Percentiles rank a stretch among this genome's conserved stretches.
Evolutionary conservation across 192 early-diverging fungal genomes (phyloP).

Genomic region (Obelidium mucronatum): DNA sequence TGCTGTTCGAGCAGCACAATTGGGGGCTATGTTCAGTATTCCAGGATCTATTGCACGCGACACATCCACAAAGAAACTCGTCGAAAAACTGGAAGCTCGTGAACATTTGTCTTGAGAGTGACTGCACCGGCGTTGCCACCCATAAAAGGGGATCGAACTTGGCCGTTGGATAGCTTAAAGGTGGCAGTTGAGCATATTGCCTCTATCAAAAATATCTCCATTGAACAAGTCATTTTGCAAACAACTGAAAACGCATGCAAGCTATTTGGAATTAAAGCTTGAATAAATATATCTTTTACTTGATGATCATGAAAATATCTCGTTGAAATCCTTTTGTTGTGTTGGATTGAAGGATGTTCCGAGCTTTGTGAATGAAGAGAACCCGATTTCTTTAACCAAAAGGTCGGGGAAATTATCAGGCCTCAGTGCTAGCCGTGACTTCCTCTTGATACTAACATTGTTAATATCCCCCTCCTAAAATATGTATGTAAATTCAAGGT

Average conservation of each 20-base stretch:
- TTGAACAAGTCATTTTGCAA: slow-evolving; percentile 39
- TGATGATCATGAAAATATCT: background rate
- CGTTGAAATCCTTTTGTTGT: slow-evolving; percentile 26
- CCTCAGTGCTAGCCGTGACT: slow-evolving; percentile 22
- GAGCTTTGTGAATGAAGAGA: slow-evolving; percentile 17
- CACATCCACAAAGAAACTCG: slow-evolving; percentile 42
- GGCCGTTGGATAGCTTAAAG: slow-evolving; percentile 34
- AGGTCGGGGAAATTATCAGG: slow-evolving; percentile 41
- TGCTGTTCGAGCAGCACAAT: slow-evolving; percentile 42
- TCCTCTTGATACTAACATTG: background rate
- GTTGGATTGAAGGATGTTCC: slow-evolving; percentile 10
- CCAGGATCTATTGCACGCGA: slow-evolving; percentile 43
- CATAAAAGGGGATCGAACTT: slow-evolving; percentile 39
- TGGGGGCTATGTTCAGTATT: slow-evolving; percentile 45
- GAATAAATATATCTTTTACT: slow-evolving; percentile 8
- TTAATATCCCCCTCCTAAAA: background rate
- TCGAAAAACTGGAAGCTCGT: slow-evolving; percentile 41
- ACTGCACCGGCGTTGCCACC: slow-evolving; percentile 59
- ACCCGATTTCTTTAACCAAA: slow-evolving; percentile 48
- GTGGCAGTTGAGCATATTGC: slow-evolving; percentile 42
- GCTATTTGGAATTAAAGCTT: slow-evolving; percentile 34
- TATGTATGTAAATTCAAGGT: background rate
- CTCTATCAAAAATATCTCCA: slow-evolving; percentile 40
- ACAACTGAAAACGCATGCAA: slow-evolving; percentile 51
- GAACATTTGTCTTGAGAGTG: slow-evolving; percentile 54